phyloP scores from a whole-genome alignment of 441 rosid species.

The Mallotus repandus region DNA sequence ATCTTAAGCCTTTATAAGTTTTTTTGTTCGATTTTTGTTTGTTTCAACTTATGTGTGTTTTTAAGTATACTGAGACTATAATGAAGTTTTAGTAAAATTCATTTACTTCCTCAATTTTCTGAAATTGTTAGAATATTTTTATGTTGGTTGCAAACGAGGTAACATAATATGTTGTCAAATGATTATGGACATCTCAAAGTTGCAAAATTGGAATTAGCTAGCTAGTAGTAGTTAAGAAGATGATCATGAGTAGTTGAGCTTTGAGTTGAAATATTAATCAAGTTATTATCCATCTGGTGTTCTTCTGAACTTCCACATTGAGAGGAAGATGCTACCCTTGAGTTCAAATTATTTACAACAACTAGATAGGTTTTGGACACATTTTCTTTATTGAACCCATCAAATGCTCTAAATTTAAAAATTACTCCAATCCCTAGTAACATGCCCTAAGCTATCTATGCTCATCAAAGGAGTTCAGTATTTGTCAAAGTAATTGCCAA shows the following conservation, averaged over 20 bases:
- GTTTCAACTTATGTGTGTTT: background rate
- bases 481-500: constrained; percentile 34
- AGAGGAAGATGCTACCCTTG: constrained; percentile 90
- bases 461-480: constrained; percentile 85
- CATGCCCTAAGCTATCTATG: constrained; percentile 74
- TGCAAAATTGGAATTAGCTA: constrained; percentile 94
- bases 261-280: too few relatives aligned
- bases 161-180: constrained; percentile 88
- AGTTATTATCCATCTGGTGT: constrained; percentile 85
- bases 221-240: constrained; percentile 84
- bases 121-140: constrained; percentile 30
- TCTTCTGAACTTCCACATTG: constrained; percentile 74
- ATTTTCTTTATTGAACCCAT: constrained; percentile 36
- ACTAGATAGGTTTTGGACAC: constrained; percentile 76
- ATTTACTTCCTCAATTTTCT: constrained; percentile 29
- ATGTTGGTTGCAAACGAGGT: constrained; percentile 32
- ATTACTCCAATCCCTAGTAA: constrained; percentile 45
- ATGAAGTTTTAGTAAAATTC: constrained; percentile 19
- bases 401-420: constrained; percentile 45
- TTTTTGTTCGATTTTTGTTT: too few relatives aligned
- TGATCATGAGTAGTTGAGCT: too few relatives aligned
- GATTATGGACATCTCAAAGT: constrained; percentile 95
- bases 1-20: constrained; percentile 98
- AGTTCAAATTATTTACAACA: constrained; percentile 72
- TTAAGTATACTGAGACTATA: constrained; percentile 11